A percentile compares a stretch with the other conserved stretches of the same genome.
These are phyloP conservation scores for Trichophyton simii DNA, from an alignment of 2,329 filamentous ascomycete species.

Conservation along the genomic window DNA sequence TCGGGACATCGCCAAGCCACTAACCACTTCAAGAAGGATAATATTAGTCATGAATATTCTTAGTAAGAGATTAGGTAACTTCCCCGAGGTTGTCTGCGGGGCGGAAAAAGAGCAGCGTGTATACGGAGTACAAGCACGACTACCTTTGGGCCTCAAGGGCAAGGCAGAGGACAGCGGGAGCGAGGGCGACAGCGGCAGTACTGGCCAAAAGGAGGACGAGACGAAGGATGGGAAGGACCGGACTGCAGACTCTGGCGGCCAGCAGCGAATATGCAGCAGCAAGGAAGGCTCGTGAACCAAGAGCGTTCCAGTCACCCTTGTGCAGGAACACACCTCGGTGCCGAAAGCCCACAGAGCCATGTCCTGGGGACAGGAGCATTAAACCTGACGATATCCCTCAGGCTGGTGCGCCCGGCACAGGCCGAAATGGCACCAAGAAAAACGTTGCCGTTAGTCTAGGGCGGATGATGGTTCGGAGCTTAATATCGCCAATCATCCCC, in stretches of 20 bases:
- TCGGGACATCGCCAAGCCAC: background rate
- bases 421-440: slow-evolving; percentile 1
- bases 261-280: background rate
- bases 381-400: background rate
- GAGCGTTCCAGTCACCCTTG: background rate
- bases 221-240: background rate
- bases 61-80: background rate
- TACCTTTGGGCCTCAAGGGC: too few species aligned
- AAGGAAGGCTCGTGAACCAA: background rate
- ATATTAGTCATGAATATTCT: background rate
- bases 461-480: background rate
- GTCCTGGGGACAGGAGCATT: background rate
- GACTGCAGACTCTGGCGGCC: background rate
- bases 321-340: background rate
- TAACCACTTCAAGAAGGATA: background rate
- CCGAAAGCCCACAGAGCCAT: background rate
- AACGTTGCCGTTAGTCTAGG: background rate
- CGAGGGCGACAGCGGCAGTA: background rate
- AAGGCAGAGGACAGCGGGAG: too few species aligned
- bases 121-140: too few species aligned
- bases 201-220: background rate
- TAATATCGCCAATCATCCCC: background rate
- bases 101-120: background rate
- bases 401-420: background rate
- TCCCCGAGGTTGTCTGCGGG: background rate